Conservation (phyloP, 2,329 filamentous ascomycete species). For the Dactylellina drechsleri region DNA sequence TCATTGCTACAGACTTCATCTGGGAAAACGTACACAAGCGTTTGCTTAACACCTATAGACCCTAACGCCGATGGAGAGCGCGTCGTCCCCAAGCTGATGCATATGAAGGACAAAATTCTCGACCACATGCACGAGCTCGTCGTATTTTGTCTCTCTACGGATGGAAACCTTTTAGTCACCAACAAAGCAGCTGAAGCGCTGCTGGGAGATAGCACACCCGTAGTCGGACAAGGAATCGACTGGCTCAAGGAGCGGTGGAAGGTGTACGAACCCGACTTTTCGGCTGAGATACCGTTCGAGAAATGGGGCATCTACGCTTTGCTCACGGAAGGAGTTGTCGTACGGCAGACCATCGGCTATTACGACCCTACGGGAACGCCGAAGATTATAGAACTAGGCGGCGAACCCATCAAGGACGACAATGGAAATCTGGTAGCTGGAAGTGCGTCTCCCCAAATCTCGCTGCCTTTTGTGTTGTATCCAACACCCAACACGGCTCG, state of each 20-base stretch:
- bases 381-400: conserved; percentile 52
- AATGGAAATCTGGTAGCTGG: conserved; percentile 43
- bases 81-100: conserved; percentile 45
- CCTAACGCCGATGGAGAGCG: conserved; percentile 9
- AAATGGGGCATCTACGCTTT: conserved; percentile 51
- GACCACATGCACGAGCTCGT: conserved; percentile 53
- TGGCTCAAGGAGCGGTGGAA: conserved; percentile 54
- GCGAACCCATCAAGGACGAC: conserved; percentile 49
- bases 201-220: conserved; percentile 48
- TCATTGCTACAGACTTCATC: conserved; percentile 40
- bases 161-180: conserved; percentile 49
- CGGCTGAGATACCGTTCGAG: conserved; percentile 51
- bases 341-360: conserved; percentile 49
- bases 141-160: conserved; percentile 46
- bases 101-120: conserved; percentile 51
- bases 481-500: conserved; percentile 32
- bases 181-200: conserved; percentile 50
- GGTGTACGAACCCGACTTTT: conserved; percentile 53
- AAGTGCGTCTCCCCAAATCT: conserved; percentile 25
- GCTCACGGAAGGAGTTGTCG: conserved; percentile 43
- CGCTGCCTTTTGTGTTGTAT: conserved; percentile 41
- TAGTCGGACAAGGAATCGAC: conserved; percentile 47
- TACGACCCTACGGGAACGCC: conserved; percentile 31
- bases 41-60: conserved; percentile 30
- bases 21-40: conserved; percentile 32